These are phyloP conservation scores for Crotalaria pallida DNA, from an alignment of 306 rosid species.

Conservation along the genomic window DNA sequence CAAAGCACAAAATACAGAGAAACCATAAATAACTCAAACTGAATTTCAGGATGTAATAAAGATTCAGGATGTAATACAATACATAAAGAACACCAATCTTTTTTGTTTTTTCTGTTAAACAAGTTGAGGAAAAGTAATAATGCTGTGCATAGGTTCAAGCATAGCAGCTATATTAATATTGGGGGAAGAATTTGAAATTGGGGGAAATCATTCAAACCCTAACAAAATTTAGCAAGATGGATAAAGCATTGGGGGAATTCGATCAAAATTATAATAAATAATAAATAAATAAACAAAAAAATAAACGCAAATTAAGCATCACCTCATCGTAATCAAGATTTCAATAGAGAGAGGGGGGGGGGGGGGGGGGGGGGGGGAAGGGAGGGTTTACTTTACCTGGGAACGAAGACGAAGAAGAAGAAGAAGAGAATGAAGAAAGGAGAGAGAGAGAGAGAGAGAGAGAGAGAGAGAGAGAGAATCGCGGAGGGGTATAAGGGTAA, in stretches of 20 bases:
- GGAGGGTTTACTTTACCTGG: slow-evolving; percentile 29
- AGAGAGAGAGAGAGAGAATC: too few relatives aligned
- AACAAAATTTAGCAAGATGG: slow-evolving; percentile 19
- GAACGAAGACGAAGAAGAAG: slow-evolving; percentile 5
- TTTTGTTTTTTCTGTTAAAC: neutral
- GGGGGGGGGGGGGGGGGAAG: slow-evolving; percentile 36
- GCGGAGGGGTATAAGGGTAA: too few relatives aligned
- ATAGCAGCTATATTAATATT: neutral
- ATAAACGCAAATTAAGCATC: slow-evolving; percentile 15
- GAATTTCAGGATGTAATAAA: neutral
- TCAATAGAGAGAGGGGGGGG: slow-evolving; percentile 38
- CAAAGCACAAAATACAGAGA: slow-evolving; percentile 6
- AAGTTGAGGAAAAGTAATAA: neutral
- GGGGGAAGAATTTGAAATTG: neutral
- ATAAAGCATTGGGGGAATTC: slow-evolving; percentile 26
- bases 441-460: slow-evolving; percentile 7
- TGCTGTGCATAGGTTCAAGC: neutral
- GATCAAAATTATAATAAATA: too few relatives aligned
- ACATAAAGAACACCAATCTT: neutral
- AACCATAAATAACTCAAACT: slow-evolving; percentile 1
- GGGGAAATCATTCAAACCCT: slow-evolving; percentile 31
- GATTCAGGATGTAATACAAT: neutral
- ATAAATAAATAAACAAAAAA: neutral
- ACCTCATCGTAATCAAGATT: slow-evolving; percentile 7
- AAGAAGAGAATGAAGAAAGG: neutral